phyloP scores from a whole-genome alignment of 345 rosid genomes.

The Hypericum perforatum region DNA sequence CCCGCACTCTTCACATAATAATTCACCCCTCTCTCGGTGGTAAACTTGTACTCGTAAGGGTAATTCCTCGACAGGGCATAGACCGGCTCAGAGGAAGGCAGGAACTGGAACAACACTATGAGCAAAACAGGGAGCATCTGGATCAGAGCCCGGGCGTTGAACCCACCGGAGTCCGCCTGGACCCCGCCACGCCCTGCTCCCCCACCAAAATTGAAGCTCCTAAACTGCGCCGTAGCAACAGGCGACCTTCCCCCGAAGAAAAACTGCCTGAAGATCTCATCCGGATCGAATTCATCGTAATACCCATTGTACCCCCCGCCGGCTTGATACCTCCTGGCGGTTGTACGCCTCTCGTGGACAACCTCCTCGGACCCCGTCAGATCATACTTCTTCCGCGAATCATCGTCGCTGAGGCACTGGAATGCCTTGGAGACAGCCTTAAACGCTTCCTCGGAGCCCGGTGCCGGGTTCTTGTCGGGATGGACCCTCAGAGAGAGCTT shows the following conservation, averaged over 20 bases:
- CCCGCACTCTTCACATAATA: slow-evolving; percentile 58
- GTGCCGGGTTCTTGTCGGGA: slow-evolving; percentile 90
- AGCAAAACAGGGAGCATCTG: slow-evolving; percentile 75
- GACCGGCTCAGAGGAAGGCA: slow-evolving; percentile 68
- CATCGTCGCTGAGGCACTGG: slow-evolving; percentile 79
- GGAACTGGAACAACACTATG: slow-evolving; percentile 58
- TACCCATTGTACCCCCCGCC: slow-evolving; percentile 44
- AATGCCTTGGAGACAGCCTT: slow-evolving; percentile 81
- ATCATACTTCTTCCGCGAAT: slow-evolving; percentile 58
- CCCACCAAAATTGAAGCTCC: slow-evolving; percentile 57
- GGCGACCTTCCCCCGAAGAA: slow-evolving; percentile 85
- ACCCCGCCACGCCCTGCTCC: slow-evolving; percentile 49
- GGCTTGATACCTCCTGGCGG: slow-evolving; percentile 28
- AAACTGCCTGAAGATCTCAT: slow-evolving; percentile 88
- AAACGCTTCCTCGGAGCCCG: slow-evolving; percentile 90
- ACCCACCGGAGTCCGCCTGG: slow-evolving; percentile 46
- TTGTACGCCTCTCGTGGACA: slow-evolving; percentile 30
- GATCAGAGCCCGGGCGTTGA: slow-evolving; percentile 47
- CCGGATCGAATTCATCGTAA: slow-evolving; percentile 77
- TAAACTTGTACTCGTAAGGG: slow-evolving; percentile 68
- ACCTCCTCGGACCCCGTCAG: slow-evolving; percentile 72
- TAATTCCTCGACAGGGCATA: slow-evolving; percentile 57
- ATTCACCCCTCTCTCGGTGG: slow-evolving; percentile 62
- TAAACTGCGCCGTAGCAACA: slow-evolving; percentile 48
- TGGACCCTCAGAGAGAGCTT: slow-evolving; percentile 87